phyloP scores from a whole-genome alignment of 768 basidiomycete species.

The Podaxis pistillaris region DNA sequence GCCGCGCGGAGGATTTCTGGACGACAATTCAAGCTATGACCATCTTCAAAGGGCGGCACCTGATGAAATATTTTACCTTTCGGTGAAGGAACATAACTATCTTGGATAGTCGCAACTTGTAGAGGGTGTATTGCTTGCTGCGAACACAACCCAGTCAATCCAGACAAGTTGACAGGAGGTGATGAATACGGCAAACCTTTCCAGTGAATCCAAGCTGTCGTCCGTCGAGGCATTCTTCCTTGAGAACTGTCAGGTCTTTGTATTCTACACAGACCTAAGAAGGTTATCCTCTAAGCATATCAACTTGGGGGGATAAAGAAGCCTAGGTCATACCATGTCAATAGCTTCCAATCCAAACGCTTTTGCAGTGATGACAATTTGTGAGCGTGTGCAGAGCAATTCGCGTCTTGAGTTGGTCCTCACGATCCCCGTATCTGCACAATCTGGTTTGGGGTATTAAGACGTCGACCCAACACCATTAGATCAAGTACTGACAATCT shows the following conservation, averaged over 20 bases:
- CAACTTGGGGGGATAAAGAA: background rate
- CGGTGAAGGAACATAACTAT: conserved; percentile 72
- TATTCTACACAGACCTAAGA: conserved; percentile 87
- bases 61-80: conserved; percentile 45
- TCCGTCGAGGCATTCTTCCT: conserved; percentile 79
- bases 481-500: conserved; percentile 61
- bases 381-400: conserved; percentile 79
- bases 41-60: background rate
- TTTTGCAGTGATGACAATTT: conserved; percentile 78
- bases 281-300: background rate
- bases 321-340: conserved; percentile 65
- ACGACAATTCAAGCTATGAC: background rate
- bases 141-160: background rate
- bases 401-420: conserved; percentile 75
- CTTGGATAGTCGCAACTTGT: conserved; percentile 77
- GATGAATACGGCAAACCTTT: conserved; percentile 51
- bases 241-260: conserved; percentile 63
- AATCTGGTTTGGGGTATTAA: conserved; percentile 48
- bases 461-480: background rate
- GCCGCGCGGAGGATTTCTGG: conserved; percentile 76
- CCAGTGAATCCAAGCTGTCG: conserved; percentile 86
- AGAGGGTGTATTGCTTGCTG: conserved; percentile 95
- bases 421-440: conserved; percentile 83
- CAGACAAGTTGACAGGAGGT: background rate
- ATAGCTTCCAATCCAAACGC: conserved; percentile 83